Percentiles rank a stretch among this genome's conserved stretches.
Evolutionary conservation across 208 protist species (phyloP).

Genomic region (Acanthamoeba culbertsoni): DNA sequence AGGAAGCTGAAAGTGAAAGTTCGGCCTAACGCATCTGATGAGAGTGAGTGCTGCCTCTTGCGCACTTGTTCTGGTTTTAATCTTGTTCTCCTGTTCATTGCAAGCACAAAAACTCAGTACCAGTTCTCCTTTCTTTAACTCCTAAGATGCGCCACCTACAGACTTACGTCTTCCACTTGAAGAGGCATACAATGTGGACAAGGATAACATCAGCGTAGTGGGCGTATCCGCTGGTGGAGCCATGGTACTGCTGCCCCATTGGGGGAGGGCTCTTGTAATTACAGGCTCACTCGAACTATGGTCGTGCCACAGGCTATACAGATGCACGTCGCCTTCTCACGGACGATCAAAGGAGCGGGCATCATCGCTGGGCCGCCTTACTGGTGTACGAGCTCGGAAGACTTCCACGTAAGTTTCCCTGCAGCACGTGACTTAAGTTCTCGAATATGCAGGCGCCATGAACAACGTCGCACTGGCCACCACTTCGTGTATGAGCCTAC

Average conservation of each 20-base stretch:
- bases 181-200: neutral
- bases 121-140: too few relatives aligned
- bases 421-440: too few relatives aligned
- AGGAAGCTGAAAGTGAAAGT: too few relatives aligned
- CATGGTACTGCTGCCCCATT: neutral
- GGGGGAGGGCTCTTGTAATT: neutral
- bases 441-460: neutral
- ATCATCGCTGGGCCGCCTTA: constrained; percentile 1
- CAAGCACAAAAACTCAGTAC: neutral
- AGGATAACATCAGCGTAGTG: neutral
- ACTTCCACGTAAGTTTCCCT: too few relatives aligned
- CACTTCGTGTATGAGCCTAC: neutral
- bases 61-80: neutral
- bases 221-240: neutral
- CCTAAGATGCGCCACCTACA: too few relatives aligned
- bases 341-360: neutral
- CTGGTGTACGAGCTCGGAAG: constrained; percentile 33
- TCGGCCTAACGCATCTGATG: too few relatives aligned
- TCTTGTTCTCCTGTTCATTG: neutral
- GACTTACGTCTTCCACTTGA: neutral
- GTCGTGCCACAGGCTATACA: neutral
- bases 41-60: neutral
- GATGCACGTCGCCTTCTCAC: constrained; percentile 6
- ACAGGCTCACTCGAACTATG: neutral
- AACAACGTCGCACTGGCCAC: constrained; percentile 1